Evolutionary conservation across 1,139 yeast genomes (phyloP).

Genomic region (Diutina rugosa): DNA sequence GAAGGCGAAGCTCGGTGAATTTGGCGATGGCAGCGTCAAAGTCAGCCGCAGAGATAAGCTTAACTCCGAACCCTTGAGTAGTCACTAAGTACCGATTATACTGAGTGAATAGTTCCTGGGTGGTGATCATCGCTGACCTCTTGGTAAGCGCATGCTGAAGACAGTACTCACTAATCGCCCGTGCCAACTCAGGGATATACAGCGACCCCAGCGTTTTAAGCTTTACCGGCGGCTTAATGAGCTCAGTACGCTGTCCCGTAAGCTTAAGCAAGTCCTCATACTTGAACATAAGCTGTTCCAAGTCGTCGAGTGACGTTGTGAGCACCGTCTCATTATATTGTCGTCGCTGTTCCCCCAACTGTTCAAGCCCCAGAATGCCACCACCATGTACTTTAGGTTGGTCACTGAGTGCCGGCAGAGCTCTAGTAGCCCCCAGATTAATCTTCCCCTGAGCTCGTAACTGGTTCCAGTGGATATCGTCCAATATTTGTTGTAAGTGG

Average conservation of each 20-base stretch:
- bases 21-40: constrained; percentile 18
- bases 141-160: constrained; percentile 17
- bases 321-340: constrained; percentile 51
- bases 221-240: constrained; percentile 19
- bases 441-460: neutral
- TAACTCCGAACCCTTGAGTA: constrained; percentile 31
- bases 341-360: constrained; percentile 41
- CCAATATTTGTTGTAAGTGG: constrained; percentile 28
- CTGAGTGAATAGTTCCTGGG: constrained; percentile 29
- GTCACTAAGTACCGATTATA: constrained; percentile 25
- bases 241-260: constrained; percentile 27
- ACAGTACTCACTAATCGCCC: constrained; percentile 43
- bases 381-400: constrained; percentile 8
- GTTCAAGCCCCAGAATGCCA: constrained; percentile 68
- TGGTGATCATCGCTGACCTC: constrained; percentile 25
- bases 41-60: constrained; percentile 19
- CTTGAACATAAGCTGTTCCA: constrained; percentile 63
- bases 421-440: constrained; percentile 1
- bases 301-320: constrained; percentile 60
- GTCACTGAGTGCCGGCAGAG: constrained; percentile 7
- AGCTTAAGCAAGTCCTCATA: constrained; percentile 63
- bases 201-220: constrained; percentile 17
- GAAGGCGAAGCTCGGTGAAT: constrained; percentile 19
- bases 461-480: constrained; percentile 32
- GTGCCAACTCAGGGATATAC: constrained; percentile 25